These are phyloP conservation scores for Rhodomyrtus psidioides DNA, from an alignment of 441 rosid genomes.

Conservation along the genomic window DNA sequence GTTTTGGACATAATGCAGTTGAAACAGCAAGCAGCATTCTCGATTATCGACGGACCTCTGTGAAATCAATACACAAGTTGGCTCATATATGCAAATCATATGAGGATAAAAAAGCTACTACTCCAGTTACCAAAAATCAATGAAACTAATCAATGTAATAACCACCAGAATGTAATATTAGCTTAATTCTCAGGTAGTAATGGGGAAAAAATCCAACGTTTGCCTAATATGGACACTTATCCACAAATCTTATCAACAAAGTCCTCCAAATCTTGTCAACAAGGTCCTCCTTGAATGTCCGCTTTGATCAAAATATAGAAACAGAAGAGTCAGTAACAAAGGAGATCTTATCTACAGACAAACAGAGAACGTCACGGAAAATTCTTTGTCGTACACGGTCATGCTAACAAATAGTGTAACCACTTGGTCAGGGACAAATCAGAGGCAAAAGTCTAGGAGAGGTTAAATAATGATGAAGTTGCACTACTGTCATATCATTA, in stretches of 20 bases:
- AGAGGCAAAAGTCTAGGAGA: neutral
- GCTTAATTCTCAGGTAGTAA: neutral
- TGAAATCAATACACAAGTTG: conserved; percentile 9
- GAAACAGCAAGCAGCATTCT: conserved; percentile 85
- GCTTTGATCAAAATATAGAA: neutral
- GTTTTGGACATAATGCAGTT: conserved; percentile 92
- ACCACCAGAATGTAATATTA: neutral
- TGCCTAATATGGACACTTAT: neutral
- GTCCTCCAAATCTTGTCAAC: neutral
- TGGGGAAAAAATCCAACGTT: neutral
- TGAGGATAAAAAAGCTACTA: neutral
- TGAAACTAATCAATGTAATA: neutral
- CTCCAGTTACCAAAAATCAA: neutral
- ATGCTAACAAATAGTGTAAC: neutral
- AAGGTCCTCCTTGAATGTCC: neutral
- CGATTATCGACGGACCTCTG: conserved; percentile 71
- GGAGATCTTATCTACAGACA: neutral
- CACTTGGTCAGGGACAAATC: neutral
- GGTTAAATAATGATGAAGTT: neutral
- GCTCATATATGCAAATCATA: neutral
- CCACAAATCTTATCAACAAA: neutral
- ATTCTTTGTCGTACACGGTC: neutral
- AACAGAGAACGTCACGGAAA: neutral
- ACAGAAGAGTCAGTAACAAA: neutral
- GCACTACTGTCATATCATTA: neutral